phyloP scores from a whole-genome alignment of 2,329 filamentous ascomycete genomes.

The Scytalidium lignicola region DNA sequence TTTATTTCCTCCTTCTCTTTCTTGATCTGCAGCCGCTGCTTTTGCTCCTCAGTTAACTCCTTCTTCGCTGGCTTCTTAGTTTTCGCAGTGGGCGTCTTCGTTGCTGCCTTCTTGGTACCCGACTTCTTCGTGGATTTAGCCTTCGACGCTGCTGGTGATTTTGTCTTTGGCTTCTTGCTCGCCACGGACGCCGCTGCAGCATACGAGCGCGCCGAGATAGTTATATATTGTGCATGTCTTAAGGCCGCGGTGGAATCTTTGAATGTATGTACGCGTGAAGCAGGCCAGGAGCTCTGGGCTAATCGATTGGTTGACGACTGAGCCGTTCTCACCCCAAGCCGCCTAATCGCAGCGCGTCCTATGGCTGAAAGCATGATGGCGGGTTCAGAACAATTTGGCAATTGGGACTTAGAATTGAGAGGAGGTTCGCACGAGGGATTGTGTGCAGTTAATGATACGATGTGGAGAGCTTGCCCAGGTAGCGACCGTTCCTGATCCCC shows the following conservation, averaged over 20 bases:
- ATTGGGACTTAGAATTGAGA: not conserved
- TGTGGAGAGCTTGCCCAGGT: not conserved
- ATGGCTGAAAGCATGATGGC: conserved; percentile 27
- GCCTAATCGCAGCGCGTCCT: conserved; percentile 25
- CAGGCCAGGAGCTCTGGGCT: conserved; percentile 15
- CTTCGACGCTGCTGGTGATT: conserved; percentile 19
- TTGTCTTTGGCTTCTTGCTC: no score
- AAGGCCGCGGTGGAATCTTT: conserved; percentile 10
- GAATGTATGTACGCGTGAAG: conserved; percentile 18
- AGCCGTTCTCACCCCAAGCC: conserved; percentile 16
- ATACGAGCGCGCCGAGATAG: conserved; percentile 13
- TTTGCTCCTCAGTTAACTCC: conserved; percentile 18
- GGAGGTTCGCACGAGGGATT: not conserved
- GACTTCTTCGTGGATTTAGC: conserved; percentile 14
- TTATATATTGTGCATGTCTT: conserved; percentile 6
- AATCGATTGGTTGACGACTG: conserved; percentile 21
- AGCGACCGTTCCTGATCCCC: not conserved
- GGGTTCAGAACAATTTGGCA: not conserved
- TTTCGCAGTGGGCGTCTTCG: conserved; percentile 14
- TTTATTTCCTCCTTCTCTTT: conserved; percentile 27
- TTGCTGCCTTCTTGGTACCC: conserved; percentile 25
- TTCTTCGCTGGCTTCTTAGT: conserved; percentile 14
- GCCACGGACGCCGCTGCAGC: conserved; percentile 20
- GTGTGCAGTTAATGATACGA: not conserved
- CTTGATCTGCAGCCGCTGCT: conserved; percentile 27